Conservation (phyloP, 306 rosid species). For the Astragalus membranaceus region DNA sequence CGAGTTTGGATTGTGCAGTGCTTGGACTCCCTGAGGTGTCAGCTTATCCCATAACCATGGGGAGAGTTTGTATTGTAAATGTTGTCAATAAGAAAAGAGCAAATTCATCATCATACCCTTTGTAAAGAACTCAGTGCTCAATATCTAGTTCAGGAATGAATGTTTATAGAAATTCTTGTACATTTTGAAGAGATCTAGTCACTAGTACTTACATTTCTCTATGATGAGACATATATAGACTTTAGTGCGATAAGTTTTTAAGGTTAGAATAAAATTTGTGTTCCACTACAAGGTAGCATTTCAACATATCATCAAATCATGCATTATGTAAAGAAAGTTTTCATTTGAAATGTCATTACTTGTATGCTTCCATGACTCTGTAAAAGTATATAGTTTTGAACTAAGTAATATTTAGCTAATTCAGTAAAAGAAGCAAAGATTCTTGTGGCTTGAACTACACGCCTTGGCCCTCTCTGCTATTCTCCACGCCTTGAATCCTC, state of each 20-base stretch:
- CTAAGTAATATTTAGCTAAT: neutral
- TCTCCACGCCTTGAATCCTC: neutral
- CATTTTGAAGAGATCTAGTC: too few species aligned
- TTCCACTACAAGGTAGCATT: neutral
- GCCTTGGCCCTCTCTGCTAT: neutral
- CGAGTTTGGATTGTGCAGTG: neutral
- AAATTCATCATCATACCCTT: neutral
- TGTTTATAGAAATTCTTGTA: neutral
- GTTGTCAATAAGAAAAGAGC: neutral
- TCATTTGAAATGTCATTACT: neutral
- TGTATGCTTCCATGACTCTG: neutral
- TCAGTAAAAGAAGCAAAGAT: neutral
- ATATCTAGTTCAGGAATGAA: neutral
- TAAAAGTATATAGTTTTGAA: neutral
- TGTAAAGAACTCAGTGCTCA: neutral
- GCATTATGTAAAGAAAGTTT: neutral
- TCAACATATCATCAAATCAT: neutral
- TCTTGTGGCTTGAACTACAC: neutral
- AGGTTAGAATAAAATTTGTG: too few species aligned
- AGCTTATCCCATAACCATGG: neutral
- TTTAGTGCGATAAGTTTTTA: too few species aligned
- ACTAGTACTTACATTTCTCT: too few species aligned
- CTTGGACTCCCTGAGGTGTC: neutral
- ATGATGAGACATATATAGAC: too few species aligned
- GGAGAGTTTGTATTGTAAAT: too few species aligned